Percentiles rank a stretch among this genome's conserved stretches.
phyloP scores from a whole-genome alignment of 352 stramenopile genomes.

The Phytophthora megakarya region DNA sequence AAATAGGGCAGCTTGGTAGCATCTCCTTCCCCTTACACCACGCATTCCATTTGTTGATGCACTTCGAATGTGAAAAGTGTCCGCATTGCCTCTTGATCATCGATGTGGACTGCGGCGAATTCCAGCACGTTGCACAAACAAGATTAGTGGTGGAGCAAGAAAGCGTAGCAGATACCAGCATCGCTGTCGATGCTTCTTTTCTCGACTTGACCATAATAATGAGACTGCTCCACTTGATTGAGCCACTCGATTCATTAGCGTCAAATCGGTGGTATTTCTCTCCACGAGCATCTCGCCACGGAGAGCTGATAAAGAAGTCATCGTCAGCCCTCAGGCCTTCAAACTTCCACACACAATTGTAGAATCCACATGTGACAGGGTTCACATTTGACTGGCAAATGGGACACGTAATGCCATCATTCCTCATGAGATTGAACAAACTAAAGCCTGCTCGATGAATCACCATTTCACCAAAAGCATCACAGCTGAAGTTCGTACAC shows the following conservation, averaged over 20 bases:
- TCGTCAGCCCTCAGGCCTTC: slow-evolving; percentile 25
- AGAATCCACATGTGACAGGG: slow-evolving; percentile 39
- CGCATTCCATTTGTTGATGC: background rate
- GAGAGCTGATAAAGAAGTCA: slow-evolving; percentile 24
- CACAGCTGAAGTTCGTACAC: slow-evolving; percentile 20
- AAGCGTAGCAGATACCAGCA: background rate
- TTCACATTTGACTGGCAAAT: slow-evolving; percentile 18
- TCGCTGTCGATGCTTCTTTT: background rate
- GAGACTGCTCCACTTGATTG: slow-evolving; percentile 23
- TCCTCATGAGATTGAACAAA: slow-evolving; percentile 28
- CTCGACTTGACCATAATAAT: slow-evolving; percentile 17
- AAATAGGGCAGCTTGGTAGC: slow-evolving; percentile 9
- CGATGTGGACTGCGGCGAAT: background rate
- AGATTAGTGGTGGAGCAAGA: background rate
- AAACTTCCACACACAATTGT: slow-evolving; percentile 43
- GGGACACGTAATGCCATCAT: slow-evolving; percentile 24
- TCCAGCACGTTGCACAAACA: slow-evolving; percentile 5
- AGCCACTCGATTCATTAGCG: slow-evolving; percentile 21
- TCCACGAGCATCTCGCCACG: slow-evolving; percentile 18
- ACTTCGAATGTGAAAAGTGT: slow-evolving; percentile 14
- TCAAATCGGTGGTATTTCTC: slow-evolving; percentile 31
- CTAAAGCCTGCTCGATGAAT: slow-evolving; percentile 20
- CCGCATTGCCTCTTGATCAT: slow-evolving; percentile 9
- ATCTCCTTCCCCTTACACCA: slow-evolving; percentile 6
- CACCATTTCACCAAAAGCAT: slow-evolving; percentile 27